Evolutionary conservation across 2,329 filamentous ascomycete genomes (phyloP).

Genomic region (Fusarium xyrophilum): DNA sequence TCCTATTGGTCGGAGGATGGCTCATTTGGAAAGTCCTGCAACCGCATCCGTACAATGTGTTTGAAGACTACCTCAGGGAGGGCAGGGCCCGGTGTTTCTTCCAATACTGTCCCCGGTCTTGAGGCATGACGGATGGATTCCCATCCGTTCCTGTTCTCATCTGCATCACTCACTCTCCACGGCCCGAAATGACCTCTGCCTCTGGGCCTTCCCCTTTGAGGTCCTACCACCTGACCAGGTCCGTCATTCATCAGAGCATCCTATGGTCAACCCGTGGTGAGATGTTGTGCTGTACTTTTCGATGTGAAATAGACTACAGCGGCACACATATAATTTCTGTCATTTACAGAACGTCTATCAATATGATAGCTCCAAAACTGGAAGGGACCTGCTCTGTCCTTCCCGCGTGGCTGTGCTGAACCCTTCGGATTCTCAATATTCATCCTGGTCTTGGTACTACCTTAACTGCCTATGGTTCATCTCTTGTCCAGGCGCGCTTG

Average conservation of each 20-base stretch:
- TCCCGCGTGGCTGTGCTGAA: slow-evolving; percentile 33
- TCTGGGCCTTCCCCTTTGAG: slow-evolving; percentile 37
- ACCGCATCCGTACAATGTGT: slow-evolving; percentile 15
- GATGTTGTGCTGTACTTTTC: slow-evolving; percentile 11
- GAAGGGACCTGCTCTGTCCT: slow-evolving; percentile 14
- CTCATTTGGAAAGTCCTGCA: slow-evolving; percentile 18
- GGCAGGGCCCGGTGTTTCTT: slow-evolving; percentile 14
- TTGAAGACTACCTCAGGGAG: slow-evolving; percentile 20
- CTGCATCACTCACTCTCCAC: slow-evolving; percentile 29
- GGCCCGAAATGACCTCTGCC: slow-evolving; percentile 31
- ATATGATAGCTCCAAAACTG: slow-evolving; percentile 12
- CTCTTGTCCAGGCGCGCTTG: neutral
- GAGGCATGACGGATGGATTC: slow-evolving; percentile 33
- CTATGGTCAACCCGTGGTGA: slow-evolving; percentile 29
- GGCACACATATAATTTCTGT: neutral
- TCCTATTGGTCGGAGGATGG: slow-evolving; percentile 16
- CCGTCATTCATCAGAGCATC: slow-evolving; percentile 25
- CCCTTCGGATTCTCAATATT: slow-evolving; percentile 8
- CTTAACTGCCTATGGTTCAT: neutral
- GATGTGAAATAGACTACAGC: neutral
- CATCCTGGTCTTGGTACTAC: slow-evolving; percentile 18
- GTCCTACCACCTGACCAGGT: slow-evolving; percentile 38
- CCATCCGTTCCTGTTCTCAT: slow-evolving; percentile 34
- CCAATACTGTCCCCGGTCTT: slow-evolving; percentile 12
- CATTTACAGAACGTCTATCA: neutral